A percentile compares a stretch with the other conserved stretches of the same genome.
Evolutionary conservation across 768 basidiomycete species (phyloP).

Genomic region (Asterophora lycoperdoides): DNA sequence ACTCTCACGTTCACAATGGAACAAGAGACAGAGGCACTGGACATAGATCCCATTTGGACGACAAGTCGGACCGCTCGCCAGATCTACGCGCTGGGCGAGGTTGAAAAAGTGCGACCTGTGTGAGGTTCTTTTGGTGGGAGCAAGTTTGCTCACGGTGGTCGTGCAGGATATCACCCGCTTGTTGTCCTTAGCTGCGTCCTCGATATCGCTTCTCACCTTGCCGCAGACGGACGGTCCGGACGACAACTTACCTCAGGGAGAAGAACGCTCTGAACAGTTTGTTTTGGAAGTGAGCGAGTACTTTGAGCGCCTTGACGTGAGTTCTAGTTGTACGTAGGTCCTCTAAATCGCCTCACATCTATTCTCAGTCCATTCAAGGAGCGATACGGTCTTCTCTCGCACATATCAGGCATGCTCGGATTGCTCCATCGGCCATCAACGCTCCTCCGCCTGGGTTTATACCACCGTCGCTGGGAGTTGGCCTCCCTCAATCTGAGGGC

Average conservation of each 20-base stretch:
- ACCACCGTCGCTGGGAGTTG: slow-evolving; percentile 76
- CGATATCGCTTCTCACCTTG: slow-evolving; percentile 74
- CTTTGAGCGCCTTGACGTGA: slow-evolving; percentile 76
- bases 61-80: slow-evolving; percentile 78
- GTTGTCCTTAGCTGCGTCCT: slow-evolving; percentile 71
- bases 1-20: slow-evolving; percentile 18
- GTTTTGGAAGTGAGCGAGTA: slow-evolving; percentile 83
- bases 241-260: slow-evolving; percentile 70
- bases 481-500: slow-evolving; percentile 47
- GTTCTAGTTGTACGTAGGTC: slow-evolving; percentile 15
- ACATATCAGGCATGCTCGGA: slow-evolving; percentile 76
- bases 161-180: slow-evolving; percentile 75
- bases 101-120: slow-evolving; percentile 58
- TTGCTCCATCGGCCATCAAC: slow-evolving; percentile 84
- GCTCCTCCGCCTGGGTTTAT: slow-evolving; percentile 70
- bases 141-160: slow-evolving; percentile 2
- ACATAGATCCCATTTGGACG: slow-evolving; percentile 76
- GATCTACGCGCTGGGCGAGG: slow-evolving; percentile 74
- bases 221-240: slow-evolving; percentile 74
- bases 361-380: slow-evolving; percentile 62
- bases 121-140: background rate
- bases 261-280: slow-evolving; percentile 81
- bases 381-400: slow-evolving; percentile 75
- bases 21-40: slow-evolving; percentile 32
- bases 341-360: slow-evolving; percentile 5